Evolutionary conservation across 805 yeast species (phyloP).

Genomic region (Ogataea trehalophila): DNA sequence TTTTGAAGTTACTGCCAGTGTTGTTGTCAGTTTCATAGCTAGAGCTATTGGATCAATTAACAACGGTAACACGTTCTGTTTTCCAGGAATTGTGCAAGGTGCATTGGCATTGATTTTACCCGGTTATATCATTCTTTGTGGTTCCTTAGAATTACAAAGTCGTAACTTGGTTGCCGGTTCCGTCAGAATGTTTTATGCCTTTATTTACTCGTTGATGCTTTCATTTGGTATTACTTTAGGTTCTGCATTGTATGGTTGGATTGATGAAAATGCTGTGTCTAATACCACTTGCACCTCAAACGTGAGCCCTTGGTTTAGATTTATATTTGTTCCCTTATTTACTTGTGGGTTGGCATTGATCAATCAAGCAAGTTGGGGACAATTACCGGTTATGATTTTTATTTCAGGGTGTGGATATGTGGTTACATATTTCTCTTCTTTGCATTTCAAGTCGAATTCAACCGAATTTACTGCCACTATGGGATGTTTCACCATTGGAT

Average conservation of each 20-base stretch:
- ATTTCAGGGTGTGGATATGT: constrained; percentile 79
- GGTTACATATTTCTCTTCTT: constrained; percentile 73
- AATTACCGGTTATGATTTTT: constrained; percentile 75
- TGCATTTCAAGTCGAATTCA: constrained; percentile 47
- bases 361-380: constrained; percentile 81
- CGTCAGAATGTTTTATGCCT: constrained; percentile 95
- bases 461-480: constrained; percentile 86
- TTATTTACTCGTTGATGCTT: constrained; percentile 82
- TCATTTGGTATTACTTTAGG: constrained; percentile 95
- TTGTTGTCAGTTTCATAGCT: constrained; percentile 80
- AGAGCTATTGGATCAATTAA: constrained; percentile 85
- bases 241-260: constrained; percentile 93
- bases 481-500: constrained; percentile 87
- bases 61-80: constrained; percentile 65
- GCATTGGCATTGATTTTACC: constrained; percentile 88
- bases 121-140: constrained; percentile 89
- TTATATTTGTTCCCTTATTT: constrained; percentile 78
- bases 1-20: constrained; percentile 88
- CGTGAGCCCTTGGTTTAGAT: constrained; percentile 54
- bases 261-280: constrained; percentile 68
- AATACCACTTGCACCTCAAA: constrained; percentile 50
- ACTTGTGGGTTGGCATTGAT: constrained; percentile 56
- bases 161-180: constrained; percentile 89
- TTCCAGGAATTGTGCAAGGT: constrained; percentile 86
- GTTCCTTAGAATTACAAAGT: constrained; percentile 86